Percentiles rank a stretch among this genome's conserved stretches.
Evolutionary conservation across 2,329 filamentous ascomycete genomes (phyloP).

Genomic region (Monosporascus sp.): DNA sequence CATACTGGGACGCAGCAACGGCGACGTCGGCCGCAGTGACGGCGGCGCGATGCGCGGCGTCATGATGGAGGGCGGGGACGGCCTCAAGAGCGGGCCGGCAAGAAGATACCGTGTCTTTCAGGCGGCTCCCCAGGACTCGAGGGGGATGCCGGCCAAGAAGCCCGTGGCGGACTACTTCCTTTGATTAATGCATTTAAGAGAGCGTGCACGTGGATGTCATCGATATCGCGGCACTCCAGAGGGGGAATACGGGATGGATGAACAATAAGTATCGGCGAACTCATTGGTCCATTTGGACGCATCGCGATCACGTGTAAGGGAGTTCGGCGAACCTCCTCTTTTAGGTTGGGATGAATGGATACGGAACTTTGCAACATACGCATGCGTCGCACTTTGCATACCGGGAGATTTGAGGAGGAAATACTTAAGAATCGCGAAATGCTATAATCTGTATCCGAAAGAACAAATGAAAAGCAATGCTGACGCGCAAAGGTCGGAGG

Average conservation of each 20-base stretch:
- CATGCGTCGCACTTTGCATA: not conserved
- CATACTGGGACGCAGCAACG: slow-evolving; percentile 64
- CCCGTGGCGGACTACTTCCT: slow-evolving; percentile 96
- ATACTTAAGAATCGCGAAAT: too few relatives aligned
- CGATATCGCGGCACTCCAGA: not conserved
- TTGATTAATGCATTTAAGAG: slow-evolving; percentile 27
- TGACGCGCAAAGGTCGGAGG: too few relatives aligned
- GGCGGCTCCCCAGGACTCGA: slow-evolving; percentile 88
- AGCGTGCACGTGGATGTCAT: not conserved
- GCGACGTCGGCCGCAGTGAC: slow-evolving; percentile 57
- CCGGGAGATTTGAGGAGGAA: not conserved
- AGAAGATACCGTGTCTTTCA: slow-evolving; percentile 93
- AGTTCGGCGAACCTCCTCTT: not conserved
- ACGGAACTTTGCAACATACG: not conserved
- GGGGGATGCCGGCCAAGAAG: slow-evolving; percentile 98
- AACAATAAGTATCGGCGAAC: too few relatives aligned
- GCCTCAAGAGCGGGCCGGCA: slow-evolving; percentile 63
- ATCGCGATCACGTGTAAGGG: not conserved
- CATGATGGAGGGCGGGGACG: slow-evolving; percentile 42
- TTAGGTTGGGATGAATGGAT: not conserved
- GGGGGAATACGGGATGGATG: too few relatives aligned
- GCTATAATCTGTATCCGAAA: slow-evolving; percentile 2
- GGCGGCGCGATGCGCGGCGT: slow-evolving; percentile 36
- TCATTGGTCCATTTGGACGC: not conserved
- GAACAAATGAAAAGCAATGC: slow-evolving; percentile 1